phyloP scores from a whole-genome alignment of 306 rosid genomes.

The Amphicarpaea edgeworthii region DNA sequence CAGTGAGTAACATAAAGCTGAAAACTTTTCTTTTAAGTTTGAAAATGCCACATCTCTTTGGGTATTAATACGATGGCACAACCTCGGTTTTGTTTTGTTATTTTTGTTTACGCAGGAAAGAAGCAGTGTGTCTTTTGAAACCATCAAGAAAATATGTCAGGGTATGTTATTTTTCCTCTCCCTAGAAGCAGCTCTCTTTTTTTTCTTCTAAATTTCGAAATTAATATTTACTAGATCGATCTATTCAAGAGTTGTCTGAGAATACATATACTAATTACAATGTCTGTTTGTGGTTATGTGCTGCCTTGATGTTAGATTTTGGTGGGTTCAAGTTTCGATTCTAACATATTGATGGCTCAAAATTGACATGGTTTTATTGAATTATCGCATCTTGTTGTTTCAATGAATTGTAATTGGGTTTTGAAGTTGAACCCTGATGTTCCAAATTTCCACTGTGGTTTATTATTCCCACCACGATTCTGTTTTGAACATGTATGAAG shows the following conservation, averaged over 20 bases:
- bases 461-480: background rate
- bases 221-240: no score
- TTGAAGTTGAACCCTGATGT: background rate
- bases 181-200: no score
- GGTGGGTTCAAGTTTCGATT: background rate
- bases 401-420: background rate
- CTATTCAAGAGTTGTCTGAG: no score
- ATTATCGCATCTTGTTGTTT: background rate
- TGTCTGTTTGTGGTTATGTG: background rate
- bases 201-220: no score
- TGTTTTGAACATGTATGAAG: background rate
- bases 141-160: constrained; percentile 39
- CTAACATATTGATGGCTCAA: background rate
- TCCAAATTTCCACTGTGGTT: background rate
- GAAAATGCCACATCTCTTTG: background rate
- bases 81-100: background rate
- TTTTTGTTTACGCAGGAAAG: constrained; percentile 45
- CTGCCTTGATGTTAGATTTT: background rate
- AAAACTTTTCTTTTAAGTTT: background rate
- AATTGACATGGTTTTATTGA: background rate
- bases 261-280: background rate
- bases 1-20: background rate
- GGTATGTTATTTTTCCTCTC: no score
- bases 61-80: background rate
- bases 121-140: background rate